Conservation (phyloP, 192 early-diverging fungal species). For the Coemansia sp. region DNA sequence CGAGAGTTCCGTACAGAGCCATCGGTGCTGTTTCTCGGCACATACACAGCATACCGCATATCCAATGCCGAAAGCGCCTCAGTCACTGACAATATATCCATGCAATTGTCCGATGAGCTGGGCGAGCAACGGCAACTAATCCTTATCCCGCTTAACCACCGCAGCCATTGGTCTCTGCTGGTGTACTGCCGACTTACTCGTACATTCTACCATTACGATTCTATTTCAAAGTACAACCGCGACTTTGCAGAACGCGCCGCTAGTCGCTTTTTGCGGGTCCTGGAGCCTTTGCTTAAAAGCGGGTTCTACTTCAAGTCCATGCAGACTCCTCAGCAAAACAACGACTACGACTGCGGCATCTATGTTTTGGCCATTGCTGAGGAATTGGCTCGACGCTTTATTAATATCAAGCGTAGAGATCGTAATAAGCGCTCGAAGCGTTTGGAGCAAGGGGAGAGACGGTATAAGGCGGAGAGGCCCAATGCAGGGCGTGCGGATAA, state of each 20-base stretch:
- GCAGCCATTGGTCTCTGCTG: constrained; percentile 50
- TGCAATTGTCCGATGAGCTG: constrained; percentile 39
- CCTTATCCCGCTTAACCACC: constrained; percentile 50
- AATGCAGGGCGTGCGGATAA: neutral
- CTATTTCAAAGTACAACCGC: constrained; percentile 45
- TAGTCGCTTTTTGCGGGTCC: constrained; percentile 36
- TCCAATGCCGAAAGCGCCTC: constrained; percentile 42
- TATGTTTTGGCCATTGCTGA: constrained; percentile 53
- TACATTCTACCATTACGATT: constrained; percentile 55
- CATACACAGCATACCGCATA: constrained; percentile 54
- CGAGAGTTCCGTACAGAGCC: constrained; percentile 42
- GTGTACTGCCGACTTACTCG: constrained; percentile 51
- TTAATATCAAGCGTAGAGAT: constrained; percentile 30
- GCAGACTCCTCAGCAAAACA: constrained; percentile 56
- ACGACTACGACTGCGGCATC: constrained; percentile 51
- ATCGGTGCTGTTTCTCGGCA: constrained; percentile 45
- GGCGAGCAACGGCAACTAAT: constrained; percentile 31
- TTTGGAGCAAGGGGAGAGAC: neutral
- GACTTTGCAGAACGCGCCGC: constrained; percentile 52
- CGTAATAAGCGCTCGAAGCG: neutral
- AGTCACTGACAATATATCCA: constrained; percentile 43
- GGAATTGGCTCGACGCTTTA: constrained; percentile 45
- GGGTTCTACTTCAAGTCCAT: constrained; percentile 55
- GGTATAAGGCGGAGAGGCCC: constrained; percentile 1
- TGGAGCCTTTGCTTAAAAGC: constrained; percentile 38